These are phyloP conservation scores for Pleurotus pulmonarius DNA, from an alignment of 768 basidiomycete species.

Conservation along the genomic window DNA sequence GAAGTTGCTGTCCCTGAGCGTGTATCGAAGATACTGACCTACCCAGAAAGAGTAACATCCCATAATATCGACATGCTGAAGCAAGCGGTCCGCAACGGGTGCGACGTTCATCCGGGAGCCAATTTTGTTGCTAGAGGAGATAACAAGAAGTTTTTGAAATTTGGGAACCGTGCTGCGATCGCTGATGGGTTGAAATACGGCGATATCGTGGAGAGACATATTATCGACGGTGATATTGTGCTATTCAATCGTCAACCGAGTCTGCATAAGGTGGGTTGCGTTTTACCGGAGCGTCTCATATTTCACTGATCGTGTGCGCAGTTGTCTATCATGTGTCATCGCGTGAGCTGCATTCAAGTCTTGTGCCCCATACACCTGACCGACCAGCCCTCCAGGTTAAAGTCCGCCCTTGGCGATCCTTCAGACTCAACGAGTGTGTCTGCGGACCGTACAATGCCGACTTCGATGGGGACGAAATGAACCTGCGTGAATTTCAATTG, in stretches of 20 bases:
- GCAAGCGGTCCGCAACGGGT: slow-evolving; percentile 81
- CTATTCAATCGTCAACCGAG: slow-evolving; percentile 98
- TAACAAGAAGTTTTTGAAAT: slow-evolving; percentile 87
- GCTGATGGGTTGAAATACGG: slow-evolving; percentile 84
- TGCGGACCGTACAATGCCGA: slow-evolving; percentile 99
- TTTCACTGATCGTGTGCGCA: slow-evolving; percentile 22
- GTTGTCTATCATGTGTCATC: slow-evolving; percentile 99
- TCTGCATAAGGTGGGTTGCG: slow-evolving; percentile 75
- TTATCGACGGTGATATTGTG: slow-evolving; percentile 93
- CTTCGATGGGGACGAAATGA: slow-evolving; percentile 99
- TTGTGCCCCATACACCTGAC: not conserved
- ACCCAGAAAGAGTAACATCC: slow-evolving; percentile 90
- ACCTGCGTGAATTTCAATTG: slow-evolving; percentile 67
- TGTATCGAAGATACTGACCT: slow-evolving; percentile 92
- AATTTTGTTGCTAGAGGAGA: slow-evolving; percentile 87
- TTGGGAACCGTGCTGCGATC: slow-evolving; percentile 75
- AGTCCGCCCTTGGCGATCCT: slow-evolving; percentile 95
- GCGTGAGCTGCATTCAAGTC: slow-evolving; percentile 42
- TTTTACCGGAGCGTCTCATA: not conserved
- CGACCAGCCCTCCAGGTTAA: slow-evolving; percentile 49
- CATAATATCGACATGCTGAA: slow-evolving; percentile 83
- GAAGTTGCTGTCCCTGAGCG: slow-evolving; percentile 97
- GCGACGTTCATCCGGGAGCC: slow-evolving; percentile 90
- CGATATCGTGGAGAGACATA: slow-evolving; percentile 92
- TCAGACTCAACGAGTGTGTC: slow-evolving; percentile 97